phyloP scores from a whole-genome alignment of 1,139 yeast species.

The Yamadazyma spencermartinsiae region DNA sequence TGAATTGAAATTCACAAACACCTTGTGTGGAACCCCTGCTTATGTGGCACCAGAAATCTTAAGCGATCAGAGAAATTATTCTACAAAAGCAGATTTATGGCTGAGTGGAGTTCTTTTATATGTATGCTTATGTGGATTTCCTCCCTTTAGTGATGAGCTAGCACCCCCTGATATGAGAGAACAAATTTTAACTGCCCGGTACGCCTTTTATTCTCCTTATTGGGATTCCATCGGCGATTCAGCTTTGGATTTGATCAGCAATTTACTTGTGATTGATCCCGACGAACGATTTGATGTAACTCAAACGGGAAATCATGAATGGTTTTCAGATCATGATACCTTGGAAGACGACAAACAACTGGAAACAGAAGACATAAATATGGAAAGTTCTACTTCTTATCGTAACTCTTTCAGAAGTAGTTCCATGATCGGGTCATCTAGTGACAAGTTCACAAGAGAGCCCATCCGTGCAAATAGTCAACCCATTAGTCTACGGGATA shows the following conservation, averaged over 20 bases:
- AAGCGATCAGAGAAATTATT: slow-evolving; percentile 52
- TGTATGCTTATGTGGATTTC: slow-evolving; percentile 80
- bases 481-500: slow-evolving; percentile 36
- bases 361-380: slow-evolving; percentile 4
- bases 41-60: slow-evolving; percentile 82
- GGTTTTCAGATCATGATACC: slow-evolving; percentile 33
- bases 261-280: slow-evolving; percentile 61
- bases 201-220: slow-evolving; percentile 76
- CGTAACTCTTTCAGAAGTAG: slow-evolving; percentile 11
- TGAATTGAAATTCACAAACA: slow-evolving; percentile 71
- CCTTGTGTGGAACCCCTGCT: slow-evolving; percentile 82
- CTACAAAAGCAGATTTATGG: slow-evolving; percentile 78
- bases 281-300: slow-evolving; percentile 50
- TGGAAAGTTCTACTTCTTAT: slow-evolving; percentile 2
- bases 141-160: slow-evolving; percentile 79
- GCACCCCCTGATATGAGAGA: slow-evolving; percentile 80
- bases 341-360: slow-evolving; percentile 2
- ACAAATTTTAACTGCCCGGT: slow-evolving; percentile 65
- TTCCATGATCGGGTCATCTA: slow-evolving; percentile 9
- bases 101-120: slow-evolving; percentile 75
- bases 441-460: slow-evolving; percentile 12
- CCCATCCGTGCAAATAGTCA: slow-evolving; percentile 29
- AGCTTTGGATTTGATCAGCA: slow-evolving; percentile 64
- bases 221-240: slow-evolving; percentile 72
- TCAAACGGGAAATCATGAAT: slow-evolving; percentile 54